These are phyloP conservation scores for Penicillium steckii DNA, from an alignment of 495 filamentous ascomycete species.

Conservation along the genomic window DNA sequence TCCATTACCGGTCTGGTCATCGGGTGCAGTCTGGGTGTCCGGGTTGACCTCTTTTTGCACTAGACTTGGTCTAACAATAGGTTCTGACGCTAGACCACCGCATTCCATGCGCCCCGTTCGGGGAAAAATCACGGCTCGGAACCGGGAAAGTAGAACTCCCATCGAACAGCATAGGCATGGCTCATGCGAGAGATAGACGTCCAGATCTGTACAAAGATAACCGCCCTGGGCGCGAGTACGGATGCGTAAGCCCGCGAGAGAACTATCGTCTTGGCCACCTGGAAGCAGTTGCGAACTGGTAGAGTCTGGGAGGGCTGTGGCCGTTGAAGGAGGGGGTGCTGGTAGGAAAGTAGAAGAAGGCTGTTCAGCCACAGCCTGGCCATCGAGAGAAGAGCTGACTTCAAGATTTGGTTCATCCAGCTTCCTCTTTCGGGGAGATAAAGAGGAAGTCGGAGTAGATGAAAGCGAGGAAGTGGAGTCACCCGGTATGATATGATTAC, in stretches of 20 bases:
- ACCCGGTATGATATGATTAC: not conserved
- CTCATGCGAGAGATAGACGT: constrained; percentile 90
- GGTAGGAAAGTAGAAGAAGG: constrained; percentile 7
- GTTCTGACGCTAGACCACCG: constrained; percentile 43
- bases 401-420: constrained; percentile 18
- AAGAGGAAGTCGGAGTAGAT: not conserved
- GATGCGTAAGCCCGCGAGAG: constrained; percentile 19
- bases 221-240: constrained; percentile 59
- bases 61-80: constrained; percentile 20
- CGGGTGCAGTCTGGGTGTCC: constrained; percentile 28
- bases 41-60: constrained; percentile 49
- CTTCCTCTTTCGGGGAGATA: constrained; percentile 23
- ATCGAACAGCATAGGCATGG: constrained; percentile 96
- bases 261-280: not conserved
- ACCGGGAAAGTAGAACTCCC: constrained; percentile 89
- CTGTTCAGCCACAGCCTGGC: not conserved
- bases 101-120: constrained; percentile 43
- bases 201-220: constrained; percentile 91
- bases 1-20: not conserved
- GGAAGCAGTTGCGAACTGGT: too few relatives aligned
- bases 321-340: constrained; percentile 14
- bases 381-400: not conserved
- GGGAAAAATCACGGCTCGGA: constrained; percentile 78
- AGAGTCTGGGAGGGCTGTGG: too few relatives aligned
- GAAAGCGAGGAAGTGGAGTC: not conserved